These are phyloP conservation scores for Inga oerstediana DNA, from an alignment of 306 rosid genomes.

Conservation along the genomic window DNA sequence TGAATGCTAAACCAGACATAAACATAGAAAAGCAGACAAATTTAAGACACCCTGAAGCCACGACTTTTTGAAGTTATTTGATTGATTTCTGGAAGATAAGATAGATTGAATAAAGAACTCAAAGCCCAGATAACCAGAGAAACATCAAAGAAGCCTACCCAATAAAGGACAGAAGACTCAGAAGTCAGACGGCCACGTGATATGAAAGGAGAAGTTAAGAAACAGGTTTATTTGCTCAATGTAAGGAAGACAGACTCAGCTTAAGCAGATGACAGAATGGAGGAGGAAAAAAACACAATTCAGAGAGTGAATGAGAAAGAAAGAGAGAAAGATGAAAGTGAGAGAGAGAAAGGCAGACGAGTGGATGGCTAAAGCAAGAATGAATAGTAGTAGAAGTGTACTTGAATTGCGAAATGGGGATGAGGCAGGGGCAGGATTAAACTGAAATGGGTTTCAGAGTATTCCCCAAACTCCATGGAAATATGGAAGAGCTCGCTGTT, in stretches of 20 bases:
- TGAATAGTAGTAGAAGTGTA: conserved; percentile 33
- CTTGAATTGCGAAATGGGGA: conserved; percentile 30
- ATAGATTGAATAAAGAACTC: neutral
- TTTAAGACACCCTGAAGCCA: neutral
- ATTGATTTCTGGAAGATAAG: conserved; percentile 31
- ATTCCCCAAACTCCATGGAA: conserved; percentile 63
- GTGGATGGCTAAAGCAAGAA: conserved; percentile 24
- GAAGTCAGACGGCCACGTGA: conserved; percentile 37
- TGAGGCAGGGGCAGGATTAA: conserved; percentile 34
- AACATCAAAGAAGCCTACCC: conserved; percentile 18
- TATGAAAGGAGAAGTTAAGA: conserved; percentile 10
- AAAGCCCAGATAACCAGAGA: conserved; percentile 17
- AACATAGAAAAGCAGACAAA: conserved; percentile 16
- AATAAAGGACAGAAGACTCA: conserved; percentile 2
- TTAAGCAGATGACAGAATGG: conserved; percentile 25
- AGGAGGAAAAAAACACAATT: conserved; percentile 16
- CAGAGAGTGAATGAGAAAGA: conserved; percentile 37
- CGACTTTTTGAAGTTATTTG: conserved; percentile 25
- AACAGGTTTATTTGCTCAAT: conserved; percentile 34
- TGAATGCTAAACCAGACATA: conserved; percentile 10
- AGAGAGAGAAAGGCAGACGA: conserved; percentile 26
- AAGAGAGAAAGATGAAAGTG: conserved; percentile 14
- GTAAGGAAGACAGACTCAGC: conserved; percentile 30
- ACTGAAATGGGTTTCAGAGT: conserved; percentile 20
- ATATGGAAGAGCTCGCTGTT: conserved; percentile 47